These are phyloP conservation scores for Penicillium flavigenum DNA, from an alignment of 495 filamentous ascomycete species.

Conservation along the genomic window DNA sequence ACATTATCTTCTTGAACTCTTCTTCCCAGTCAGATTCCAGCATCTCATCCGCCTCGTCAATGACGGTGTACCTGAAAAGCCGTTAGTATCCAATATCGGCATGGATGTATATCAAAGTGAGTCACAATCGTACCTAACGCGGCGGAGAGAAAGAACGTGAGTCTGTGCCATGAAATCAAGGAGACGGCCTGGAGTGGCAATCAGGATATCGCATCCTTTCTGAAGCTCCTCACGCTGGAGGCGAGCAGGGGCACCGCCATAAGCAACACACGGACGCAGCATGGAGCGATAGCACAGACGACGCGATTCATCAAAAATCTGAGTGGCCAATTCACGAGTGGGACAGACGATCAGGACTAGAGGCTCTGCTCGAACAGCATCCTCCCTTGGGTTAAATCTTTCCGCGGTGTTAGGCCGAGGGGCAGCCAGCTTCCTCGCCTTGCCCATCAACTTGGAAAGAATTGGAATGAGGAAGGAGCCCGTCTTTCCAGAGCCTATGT, in stretches of 20 bases:
- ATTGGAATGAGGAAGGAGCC: slow-evolving; percentile 89
- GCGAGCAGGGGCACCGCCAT: slow-evolving; percentile 72
- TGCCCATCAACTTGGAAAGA: slow-evolving; percentile 88
- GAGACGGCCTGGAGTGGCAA: slow-evolving; percentile 85
- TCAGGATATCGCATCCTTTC: slow-evolving; percentile 84
- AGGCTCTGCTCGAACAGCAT: slow-evolving; percentile 70
- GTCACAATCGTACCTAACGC: slow-evolving; percentile 59
- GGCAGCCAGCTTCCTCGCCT: slow-evolving; percentile 78
- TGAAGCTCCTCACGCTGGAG: slow-evolving; percentile 70
- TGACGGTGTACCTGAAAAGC: slow-evolving; percentile 65
- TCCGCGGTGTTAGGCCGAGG: slow-evolving; percentile 62
- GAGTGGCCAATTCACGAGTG: slow-evolving; percentile 82
- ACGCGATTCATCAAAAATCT: slow-evolving; percentile 92
- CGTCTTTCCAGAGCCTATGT: slow-evolving; percentile 89
- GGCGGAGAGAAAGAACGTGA: slow-evolving; percentile 65
- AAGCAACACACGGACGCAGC: slow-evolving; percentile 88
- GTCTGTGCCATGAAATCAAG: slow-evolving; percentile 74
- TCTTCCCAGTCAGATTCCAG: slow-evolving; percentile 71
- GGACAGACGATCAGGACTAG: slow-evolving; percentile 83
- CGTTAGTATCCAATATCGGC: slow-evolving; percentile 6
- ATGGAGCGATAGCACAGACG: slow-evolving; percentile 91
- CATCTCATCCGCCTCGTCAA: slow-evolving; percentile 96
- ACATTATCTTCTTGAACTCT: slow-evolving; percentile 68
- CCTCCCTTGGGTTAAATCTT: slow-evolving; percentile 39
- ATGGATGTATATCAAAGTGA: slow-evolving; percentile 1